Evolutionary conservation across 306 rosid species (phyloP), one percentile per base, ranked within the genome.

Genomic region (Senna tora): DNA sequence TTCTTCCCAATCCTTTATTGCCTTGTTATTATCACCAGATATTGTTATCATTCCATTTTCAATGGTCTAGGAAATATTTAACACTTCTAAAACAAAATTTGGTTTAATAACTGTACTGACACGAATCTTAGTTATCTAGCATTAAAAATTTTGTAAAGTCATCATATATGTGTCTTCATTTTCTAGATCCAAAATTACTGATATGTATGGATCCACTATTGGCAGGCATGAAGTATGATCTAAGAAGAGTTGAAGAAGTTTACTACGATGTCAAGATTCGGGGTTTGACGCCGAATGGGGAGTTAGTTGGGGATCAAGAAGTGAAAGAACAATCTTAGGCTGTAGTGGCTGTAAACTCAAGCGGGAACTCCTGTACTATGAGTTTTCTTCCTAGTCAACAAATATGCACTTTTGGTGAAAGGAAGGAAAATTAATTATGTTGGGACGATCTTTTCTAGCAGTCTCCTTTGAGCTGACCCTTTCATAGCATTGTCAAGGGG

Each of bases 191-290:
- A 25, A 25, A 25, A 28, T 7, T 25, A 43, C 16, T 53, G 30
- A 53, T 66, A 2, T 77, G 67, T 46, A 58, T 73, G 58, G 32
- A 30, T 42, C 67, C 51, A 32, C 58, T 50, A 19, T 74, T 43
- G 81, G 58, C 82, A 94, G 99, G 95, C 71, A 94, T 94, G 97
- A 94, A 94, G 80, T 89, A 94, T 81, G 98, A 94, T 79, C 81
- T 94, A 41, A 84, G 87, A 72, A 86, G 83, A 85, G 95, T 94
- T 36, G 98, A 91, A 75, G 98, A 94, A 73, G 96, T 94, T 69
- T 72, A 89, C 82, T 94, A 94, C 39, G 98, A 94, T 72, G 98
- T 91, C 46, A 94, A 94, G 85, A 94, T 94, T 58, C 83, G 98
- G 75, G 98, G 95, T 38, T 76, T 94, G 88, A 56, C 90, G 1